Evolutionary conservation across 345 rosid genomes (phyloP), one percentile per base, ranked within the genome.

Genomic region (Populus ilicifolia): DNA sequence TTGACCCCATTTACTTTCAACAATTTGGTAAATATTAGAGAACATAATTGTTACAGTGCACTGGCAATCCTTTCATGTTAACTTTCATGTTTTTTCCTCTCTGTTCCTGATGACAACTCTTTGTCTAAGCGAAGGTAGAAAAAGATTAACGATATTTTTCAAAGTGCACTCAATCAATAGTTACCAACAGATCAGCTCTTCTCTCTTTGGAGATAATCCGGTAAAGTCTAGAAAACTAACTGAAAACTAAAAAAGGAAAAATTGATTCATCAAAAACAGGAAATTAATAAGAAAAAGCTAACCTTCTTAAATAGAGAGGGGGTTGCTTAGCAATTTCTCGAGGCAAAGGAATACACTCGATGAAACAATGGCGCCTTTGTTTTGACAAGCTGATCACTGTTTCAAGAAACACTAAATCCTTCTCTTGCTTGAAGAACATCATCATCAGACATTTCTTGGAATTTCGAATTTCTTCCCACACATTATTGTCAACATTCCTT

Each of bases 391-490:
- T 89, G 85, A 92, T 88, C 71, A 96, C 98, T 0, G 99, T 93
- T 83, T 93, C 97, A 54, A 96, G 90, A 83, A 96, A 96, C 70
- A 94, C 86, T 20, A 89, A 74, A 8, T 92, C 96, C 83, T 91
- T 96, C 48, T 90, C 97, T 81, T 92, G 91, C 88, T 91, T 89
- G 5, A 89, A 92, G 82, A 88, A 92, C 98, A 96, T 88, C 94
- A 87, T 90, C 67, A 92, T 90, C 38, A 96, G 91, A 84, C 99
- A 93, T 84, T 93, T 96, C 82, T 96, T 90, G 86, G 91, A 93
- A 69, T 93, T 93, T 5, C 95, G 93, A 48, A 96, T 91, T 88
- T 96, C 96, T 18, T 89, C 95, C 99, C 97, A 91, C 64, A 89
- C 90, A 75, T 84, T 85, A 83, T 90, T 86, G 78, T 93, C 98